These are phyloP conservation scores for Porcisia deanei DNA, from an alignment of 208 protist genomes.

Conservation along the genomic window DNA sequence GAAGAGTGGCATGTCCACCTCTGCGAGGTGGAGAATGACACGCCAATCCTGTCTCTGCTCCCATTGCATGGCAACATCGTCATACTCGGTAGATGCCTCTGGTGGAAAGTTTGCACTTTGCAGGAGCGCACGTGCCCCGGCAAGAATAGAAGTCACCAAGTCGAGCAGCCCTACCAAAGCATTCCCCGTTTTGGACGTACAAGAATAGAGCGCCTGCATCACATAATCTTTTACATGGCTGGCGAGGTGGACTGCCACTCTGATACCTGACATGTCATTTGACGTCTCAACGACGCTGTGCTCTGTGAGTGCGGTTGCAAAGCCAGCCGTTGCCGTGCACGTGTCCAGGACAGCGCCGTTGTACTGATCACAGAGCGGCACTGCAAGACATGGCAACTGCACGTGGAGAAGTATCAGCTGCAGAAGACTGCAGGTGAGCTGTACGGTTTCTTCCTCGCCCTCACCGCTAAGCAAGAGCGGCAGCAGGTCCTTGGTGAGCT, in stretches of 20 bases:
- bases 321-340: not conserved
- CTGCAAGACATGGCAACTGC: not conserved
- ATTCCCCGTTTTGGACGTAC: conserved; percentile 15
- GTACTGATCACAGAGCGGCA: not conserved
- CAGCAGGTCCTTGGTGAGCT: conserved; percentile 22
- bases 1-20: conserved; percentile 13
- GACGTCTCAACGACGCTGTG: conserved; percentile 2
- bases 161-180: conserved; percentile 32
- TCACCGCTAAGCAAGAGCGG: conserved; percentile 44
- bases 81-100: not conserved
- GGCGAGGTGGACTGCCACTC: conserved; percentile 9
- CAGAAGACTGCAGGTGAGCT: conserved; percentile 36
- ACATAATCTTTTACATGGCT: conserved; percentile 43
- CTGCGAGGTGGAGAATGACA: conserved; percentile 18
- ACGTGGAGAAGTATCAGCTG: conserved; percentile 9
- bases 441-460: conserved; percentile 31
- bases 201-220: conserved; percentile 33
- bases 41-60: conserved; percentile 12
- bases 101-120: not conserved
- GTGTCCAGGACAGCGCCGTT: not conserved
- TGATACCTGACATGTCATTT: not conserved
- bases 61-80: not conserved
- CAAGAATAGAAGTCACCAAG: not conserved
- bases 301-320: not conserved
- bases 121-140: conserved; percentile 9